Conservation (phyloP, 2,329 filamentous ascomycete genomes). For the Alternaria postmessia region DNA sequence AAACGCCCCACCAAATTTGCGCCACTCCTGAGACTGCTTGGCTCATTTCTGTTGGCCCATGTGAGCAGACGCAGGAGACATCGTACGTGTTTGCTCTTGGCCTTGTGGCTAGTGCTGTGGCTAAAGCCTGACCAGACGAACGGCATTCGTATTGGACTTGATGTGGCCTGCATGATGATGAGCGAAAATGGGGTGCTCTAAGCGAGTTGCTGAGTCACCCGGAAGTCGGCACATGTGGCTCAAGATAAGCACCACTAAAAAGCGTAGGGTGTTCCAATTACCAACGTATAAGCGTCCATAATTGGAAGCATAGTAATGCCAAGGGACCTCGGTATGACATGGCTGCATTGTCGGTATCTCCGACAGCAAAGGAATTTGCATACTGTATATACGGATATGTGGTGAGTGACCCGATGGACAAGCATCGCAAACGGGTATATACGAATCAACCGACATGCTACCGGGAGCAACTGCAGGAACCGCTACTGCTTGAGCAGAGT, state of each 20-base stretch:
- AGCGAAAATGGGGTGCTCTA: neutral
- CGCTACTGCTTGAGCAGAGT: slow-evolving; percentile 10
- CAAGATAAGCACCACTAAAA: slow-evolving; percentile 7
- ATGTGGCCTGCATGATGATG: neutral
- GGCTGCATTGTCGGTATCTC: slow-evolving; percentile 9
- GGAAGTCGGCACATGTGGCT: slow-evolving; percentile 15
- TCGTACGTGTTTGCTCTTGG: slow-evolving; percentile 1
- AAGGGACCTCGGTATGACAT: slow-evolving; percentile 21
- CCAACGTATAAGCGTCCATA: slow-evolving; percentile 8
- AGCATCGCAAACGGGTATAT: neutral
- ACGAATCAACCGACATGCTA: neutral
- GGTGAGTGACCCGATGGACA: neutral
- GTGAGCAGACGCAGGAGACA: neutral
- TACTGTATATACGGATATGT: neutral
- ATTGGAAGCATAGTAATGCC: slow-evolving; percentile 10
- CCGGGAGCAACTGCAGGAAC: neutral
- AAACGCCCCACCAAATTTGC: slow-evolving; percentile 2
- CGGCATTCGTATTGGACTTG: neutral
- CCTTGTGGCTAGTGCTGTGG: slow-evolving; percentile 19
- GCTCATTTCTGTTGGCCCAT: neutral
- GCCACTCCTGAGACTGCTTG: slow-evolving; percentile 6
- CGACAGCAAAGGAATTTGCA: neutral
- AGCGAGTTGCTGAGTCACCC: slow-evolving; percentile 14
- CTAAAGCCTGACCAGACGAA: slow-evolving; percentile 4
- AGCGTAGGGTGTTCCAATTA: slow-evolving; percentile 5